Evolutionary conservation across 2,329 filamentous ascomycete genomes (phyloP).

Genomic region (Seiridium cupressi): DNA sequence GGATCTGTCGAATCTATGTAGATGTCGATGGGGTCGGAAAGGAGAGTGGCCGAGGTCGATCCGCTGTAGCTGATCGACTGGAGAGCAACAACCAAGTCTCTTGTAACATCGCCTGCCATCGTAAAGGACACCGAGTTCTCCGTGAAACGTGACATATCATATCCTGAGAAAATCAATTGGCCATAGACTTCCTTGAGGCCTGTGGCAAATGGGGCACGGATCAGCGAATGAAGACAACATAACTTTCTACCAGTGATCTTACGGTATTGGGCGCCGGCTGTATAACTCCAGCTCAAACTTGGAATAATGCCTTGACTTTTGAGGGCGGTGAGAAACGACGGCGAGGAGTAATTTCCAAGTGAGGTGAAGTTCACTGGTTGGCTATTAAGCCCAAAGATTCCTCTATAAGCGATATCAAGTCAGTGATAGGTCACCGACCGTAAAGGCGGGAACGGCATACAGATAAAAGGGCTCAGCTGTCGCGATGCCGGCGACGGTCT

Average conservation of each 20-base stretch:
- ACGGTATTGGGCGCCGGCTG: slow-evolving; percentile 38
- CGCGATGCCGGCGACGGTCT: slow-evolving; percentile 30
- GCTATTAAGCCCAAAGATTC: slow-evolving; percentile 35
- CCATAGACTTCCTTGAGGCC: slow-evolving; percentile 35
- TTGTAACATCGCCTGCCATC: slow-evolving; percentile 31
- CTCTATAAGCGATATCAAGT: slow-evolving; percentile 20
- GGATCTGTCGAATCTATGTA: slow-evolving; percentile 35
- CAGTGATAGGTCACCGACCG: neutral
- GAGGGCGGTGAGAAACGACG: slow-evolving; percentile 34
- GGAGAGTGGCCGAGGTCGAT: slow-evolving; percentile 26
- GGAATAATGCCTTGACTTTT: slow-evolving; percentile 35
- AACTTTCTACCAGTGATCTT: slow-evolving; percentile 9
- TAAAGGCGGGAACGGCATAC: slow-evolving; percentile 20
- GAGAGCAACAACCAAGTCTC: slow-evolving; percentile 35
- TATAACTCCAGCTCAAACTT: slow-evolving; percentile 41
- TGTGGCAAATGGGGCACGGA: slow-evolving; percentile 9
- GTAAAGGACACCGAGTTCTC: slow-evolving; percentile 35
- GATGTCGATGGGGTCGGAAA: slow-evolving; percentile 31
- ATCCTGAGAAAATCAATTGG: slow-evolving; percentile 38
- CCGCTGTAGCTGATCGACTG: slow-evolving; percentile 37
- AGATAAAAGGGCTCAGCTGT: slow-evolving; percentile 34
- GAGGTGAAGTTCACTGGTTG: slow-evolving; percentile 36
- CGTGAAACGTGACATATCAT: slow-evolving; percentile 36
- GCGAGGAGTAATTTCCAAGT: slow-evolving; percentile 31
- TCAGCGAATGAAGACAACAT: too few relatives aligned